phyloP scores from a whole-genome alignment of 352 stramenopile species.

The Pythium dissimile region DNA sequence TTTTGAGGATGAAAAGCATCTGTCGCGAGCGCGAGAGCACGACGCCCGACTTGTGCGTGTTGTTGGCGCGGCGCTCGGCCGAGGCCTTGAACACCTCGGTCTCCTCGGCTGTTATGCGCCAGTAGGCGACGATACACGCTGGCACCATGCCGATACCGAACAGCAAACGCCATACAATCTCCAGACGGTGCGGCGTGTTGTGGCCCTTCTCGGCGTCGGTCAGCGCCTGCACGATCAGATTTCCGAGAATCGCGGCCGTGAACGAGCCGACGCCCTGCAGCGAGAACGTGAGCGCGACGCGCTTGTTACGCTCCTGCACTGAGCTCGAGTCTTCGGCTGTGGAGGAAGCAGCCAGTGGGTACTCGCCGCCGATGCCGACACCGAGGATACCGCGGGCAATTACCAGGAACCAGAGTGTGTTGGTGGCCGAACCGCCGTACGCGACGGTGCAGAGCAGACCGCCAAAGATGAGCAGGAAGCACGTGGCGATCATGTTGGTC shows the following conservation, averaged over 20 bases:
- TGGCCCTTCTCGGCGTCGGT: constrained; percentile 24
- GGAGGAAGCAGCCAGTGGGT: constrained; percentile 32
- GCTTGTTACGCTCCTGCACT: constrained; percentile 30
- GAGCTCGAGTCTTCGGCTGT: constrained; percentile 32
- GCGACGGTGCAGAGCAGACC: constrained; percentile 31
- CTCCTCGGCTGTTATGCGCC: constrained; percentile 50
- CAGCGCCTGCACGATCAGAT: constrained; percentile 19
- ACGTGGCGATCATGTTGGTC: constrained; percentile 42
- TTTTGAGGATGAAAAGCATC: constrained; percentile 34
- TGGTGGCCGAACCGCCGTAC: constrained; percentile 26
- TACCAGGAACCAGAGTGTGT: constrained; percentile 39
- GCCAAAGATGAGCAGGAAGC: constrained; percentile 30
- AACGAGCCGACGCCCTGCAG: constrained; percentile 34
- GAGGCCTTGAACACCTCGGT: constrained; percentile 38
- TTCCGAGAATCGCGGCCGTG: constrained; percentile 28
- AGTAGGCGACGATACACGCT: constrained; percentile 44
- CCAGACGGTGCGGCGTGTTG: constrained; percentile 31
- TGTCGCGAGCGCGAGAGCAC: constrained; percentile 1
- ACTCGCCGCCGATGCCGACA: constrained; percentile 37
- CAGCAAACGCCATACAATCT: constrained; percentile 55
- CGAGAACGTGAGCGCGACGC: constrained; percentile 35
- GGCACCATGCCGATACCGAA: constrained; percentile 49
- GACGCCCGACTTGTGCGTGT: not conserved
- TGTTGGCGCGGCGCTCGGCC: constrained; percentile 6
- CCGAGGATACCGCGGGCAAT: constrained; percentile 34